Evolutionary conservation across 768 basidiomycete genomes (phyloP).

Genomic region (Hemileccinum impolitum): DNA sequence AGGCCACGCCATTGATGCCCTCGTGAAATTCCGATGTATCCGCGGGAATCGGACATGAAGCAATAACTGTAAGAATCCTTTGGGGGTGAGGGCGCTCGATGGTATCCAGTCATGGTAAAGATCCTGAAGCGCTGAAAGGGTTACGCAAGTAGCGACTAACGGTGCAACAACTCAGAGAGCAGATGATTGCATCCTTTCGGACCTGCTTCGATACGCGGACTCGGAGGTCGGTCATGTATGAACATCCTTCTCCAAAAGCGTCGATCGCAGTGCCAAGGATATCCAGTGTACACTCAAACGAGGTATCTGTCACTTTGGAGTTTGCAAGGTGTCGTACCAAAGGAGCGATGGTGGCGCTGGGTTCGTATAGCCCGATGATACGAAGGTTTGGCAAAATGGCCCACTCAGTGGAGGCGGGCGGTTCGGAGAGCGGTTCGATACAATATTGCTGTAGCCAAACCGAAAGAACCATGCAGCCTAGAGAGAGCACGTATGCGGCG

Average conservation of each 20-base stretch:
- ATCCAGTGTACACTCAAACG: neutral
- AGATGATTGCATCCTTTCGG: neutral
- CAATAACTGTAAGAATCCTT: conserved; percentile 9
- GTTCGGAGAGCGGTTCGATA: conserved; percentile 2
- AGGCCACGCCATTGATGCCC: conserved; percentile 11
- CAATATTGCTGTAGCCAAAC: neutral
- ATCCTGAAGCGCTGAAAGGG: conserved; percentile 2
- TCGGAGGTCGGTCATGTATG: neutral
- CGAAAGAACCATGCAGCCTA: neutral
- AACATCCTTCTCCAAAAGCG: conserved; percentile 1
- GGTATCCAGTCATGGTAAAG: conserved; percentile 1
- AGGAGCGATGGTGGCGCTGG: neutral
- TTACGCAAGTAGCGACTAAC: neutral
- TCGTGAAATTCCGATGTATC: conserved; percentile 6
- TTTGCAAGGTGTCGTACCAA: conserved; percentile 8
- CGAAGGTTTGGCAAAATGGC: conserved; percentile 15
- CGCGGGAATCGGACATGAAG: conserved; percentile 6
- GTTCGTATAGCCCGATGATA: neutral
- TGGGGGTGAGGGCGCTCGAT: conserved; percentile 7
- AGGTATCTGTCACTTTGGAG: neutral
- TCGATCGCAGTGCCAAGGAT: neutral
- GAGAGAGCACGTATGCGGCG: conserved; percentile 6
- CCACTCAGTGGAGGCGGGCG: neutral
- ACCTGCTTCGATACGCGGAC: neutral
- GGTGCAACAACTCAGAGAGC: neutral